Evolutionary conservation across 1,284 basidiomycete genomes (phyloP), one percentile per base, ranked within the genome.

Genomic region (Cryptococcus sp.): DNA sequence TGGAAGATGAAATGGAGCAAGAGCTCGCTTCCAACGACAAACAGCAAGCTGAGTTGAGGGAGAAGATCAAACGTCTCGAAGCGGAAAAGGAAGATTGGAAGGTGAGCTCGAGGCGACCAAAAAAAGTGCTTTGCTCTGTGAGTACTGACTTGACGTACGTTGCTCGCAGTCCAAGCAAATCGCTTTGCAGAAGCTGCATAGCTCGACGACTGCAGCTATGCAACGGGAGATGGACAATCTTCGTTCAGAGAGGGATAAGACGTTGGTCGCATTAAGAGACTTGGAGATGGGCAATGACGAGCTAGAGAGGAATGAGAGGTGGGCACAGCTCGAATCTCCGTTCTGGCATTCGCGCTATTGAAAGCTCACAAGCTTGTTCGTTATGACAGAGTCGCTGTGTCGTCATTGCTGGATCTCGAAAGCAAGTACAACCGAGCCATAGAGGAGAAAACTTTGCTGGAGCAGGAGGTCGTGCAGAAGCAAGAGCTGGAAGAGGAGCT

Each of bases 271-370:
- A 67, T 80, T 93, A 29, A 86, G 91, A 13, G 92, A 95, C 69
- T 82, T 96, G 50, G 93, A 97, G 78, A 88, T 96, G 86, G 93
- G 93, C 39, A 96, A 96, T 70, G 93, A 97, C 72, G 92, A 96
- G 78, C 82, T 97, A 59, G 93, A 97, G 76, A 82, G 91, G 64
- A 93, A 89, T 73, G 92, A 94, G 71, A 85, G 92, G 75, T 79
- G 51, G 48, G 74, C 47, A 22, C 13, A 3, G 2, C 25, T 16
- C 5, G n/a, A 5, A 7, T 17, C 16, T 23, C 17, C 2, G 16
- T 20, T 29, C 8, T 10, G 23, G 26, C 17, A 13, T n/a, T 7
- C 10, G 44, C 13, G n/a, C 22, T 11, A 23, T 44, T 49, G 29
- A 34, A 38, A 15, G 15, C 16, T 26, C 23, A 37, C 13, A 39